Evolutionary conservation across 208 protist genomes (phyloP), one percentile per base, ranked within the genome.

Genomic region (Porcisia deanei): DNA sequence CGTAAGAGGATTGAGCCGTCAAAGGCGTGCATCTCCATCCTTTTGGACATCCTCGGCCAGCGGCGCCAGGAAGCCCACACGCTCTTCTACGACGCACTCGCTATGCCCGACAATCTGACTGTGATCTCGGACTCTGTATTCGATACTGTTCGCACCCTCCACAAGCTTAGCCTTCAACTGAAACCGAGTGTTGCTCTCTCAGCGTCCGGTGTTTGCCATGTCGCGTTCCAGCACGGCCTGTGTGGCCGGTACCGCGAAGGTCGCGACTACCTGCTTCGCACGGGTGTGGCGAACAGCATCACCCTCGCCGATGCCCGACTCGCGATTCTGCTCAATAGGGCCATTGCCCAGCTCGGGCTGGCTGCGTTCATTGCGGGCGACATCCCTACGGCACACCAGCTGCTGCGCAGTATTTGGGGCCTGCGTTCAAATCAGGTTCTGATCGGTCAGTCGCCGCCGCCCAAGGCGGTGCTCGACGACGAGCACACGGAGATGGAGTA

Each of bases 161-260:
- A 86, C 83, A 88, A 73, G 43, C 75, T 89, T 77, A 68, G 85
- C 70, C 59, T 80, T 52, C 64, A 75, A 60, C 57, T 85, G 61
- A 82, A 75, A 72, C 78, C 78, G 37, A 74, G 63, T 65, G 66
- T 66, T n/a, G 59, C 73, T 20, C 73, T 82, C 22, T 71, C 73
- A 52, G 73, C 66, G 30, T 70, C 68, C 1, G 78, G 85, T 58
- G 73, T 90, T 4, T 90, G 89, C 78, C 84, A 91, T 76, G 65
- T 91, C 22, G 91, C 86, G 37, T 97, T 94, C 81, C 93, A 97
- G 82, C 83, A 88, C 75, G 93, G 81, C n/a, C 83, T 95, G 34
- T 41, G 80, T 30, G 91, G 93, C 73, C 74, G 85, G 49, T 97
- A 92, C 77, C 85, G 86, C 47, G 87, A 94, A 69, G 93, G 87